Percentiles rank a stretch among this genome's conserved stretches.
phyloP scores from a whole-genome alignment of 139 green algal genomes.

The Chlamydomonas sphaeroides region DNA sequence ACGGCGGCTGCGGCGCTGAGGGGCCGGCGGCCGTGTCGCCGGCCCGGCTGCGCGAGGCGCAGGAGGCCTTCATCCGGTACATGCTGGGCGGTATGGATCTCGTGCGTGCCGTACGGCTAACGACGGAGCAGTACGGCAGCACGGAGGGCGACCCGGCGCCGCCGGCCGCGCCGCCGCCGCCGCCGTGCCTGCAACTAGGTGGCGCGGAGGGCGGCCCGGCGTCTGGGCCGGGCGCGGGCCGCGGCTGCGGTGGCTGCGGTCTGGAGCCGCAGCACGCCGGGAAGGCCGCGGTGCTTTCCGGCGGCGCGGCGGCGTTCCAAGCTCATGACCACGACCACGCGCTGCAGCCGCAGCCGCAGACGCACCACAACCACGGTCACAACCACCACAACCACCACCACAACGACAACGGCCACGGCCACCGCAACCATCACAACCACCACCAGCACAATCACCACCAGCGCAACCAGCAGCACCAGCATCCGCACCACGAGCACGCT shows the following conservation, averaged over 20 bases:
- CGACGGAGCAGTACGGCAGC: background rate
- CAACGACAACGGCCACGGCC: no score
- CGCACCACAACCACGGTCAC: no score
- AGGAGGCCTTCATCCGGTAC: background rate
- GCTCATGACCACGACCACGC: no score
- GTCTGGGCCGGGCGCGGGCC: no score
- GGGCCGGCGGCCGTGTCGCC: background rate
- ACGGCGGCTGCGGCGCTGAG: background rate
- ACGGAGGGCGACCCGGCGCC: background rate
- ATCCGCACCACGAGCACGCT: background rate
- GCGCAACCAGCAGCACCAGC: background rate
- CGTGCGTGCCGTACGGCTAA: background rate
- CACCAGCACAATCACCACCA: background rate
- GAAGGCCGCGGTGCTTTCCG: no score
- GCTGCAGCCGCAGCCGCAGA: no score
- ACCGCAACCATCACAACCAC: no score
- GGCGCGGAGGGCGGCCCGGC: no score
- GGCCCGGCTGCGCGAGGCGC: background rate
- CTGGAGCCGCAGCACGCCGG: no score
- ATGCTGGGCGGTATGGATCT: slow-evolving; percentile 1
- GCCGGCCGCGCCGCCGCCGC: background rate
- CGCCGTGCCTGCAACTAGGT: background rate
- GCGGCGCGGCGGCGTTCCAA: no score
- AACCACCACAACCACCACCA: no score
- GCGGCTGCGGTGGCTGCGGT: no score